These are phyloP conservation scores for Epichloe gansuensis DNA, from an alignment of 2,329 filamentous ascomycete genomes.

Conservation along the genomic window DNA sequence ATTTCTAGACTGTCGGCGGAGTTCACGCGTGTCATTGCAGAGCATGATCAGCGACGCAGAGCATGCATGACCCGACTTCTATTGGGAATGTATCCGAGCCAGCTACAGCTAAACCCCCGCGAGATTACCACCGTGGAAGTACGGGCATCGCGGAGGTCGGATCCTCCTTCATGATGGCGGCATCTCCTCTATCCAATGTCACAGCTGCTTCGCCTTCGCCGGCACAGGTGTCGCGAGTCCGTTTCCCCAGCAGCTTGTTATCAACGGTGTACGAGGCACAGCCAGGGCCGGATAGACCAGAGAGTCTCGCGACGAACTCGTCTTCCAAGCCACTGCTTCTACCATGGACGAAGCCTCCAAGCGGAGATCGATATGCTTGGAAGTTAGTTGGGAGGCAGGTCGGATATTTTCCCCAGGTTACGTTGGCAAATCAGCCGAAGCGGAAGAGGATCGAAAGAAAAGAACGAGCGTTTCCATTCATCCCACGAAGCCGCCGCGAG, in stretches of 20 bases:
- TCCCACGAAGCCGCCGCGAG: conserved; percentile 31
- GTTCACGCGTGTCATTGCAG: no score
- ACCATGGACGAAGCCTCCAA: neutral
- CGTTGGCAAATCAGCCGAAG: conserved; percentile 6
- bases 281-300: conserved; percentile 7
- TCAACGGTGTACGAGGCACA: conserved; percentile 16
- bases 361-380: conserved; percentile 8
- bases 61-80: no score
- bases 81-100: no score
- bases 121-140: no score
- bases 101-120: no score
- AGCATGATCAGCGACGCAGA: no score
- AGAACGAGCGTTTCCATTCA: conserved; percentile 11
- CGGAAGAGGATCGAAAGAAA: conserved; percentile 10
- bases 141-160: conserved; percentile 3
- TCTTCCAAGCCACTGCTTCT: neutral
- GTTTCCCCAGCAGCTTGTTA: conserved; percentile 24
- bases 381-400: neutral
- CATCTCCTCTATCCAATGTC: conserved; percentile 14
- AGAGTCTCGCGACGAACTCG: neutral
- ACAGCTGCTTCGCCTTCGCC: conserved; percentile 18
- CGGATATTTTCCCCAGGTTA: neutral
- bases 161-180: conserved; percentile 19
- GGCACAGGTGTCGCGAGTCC: conserved; percentile 23
- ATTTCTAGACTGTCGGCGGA: no score